Conservation (phyloP, 108 stramenopile genomes). For the Cylindrotheca fusiformis region DNA sequence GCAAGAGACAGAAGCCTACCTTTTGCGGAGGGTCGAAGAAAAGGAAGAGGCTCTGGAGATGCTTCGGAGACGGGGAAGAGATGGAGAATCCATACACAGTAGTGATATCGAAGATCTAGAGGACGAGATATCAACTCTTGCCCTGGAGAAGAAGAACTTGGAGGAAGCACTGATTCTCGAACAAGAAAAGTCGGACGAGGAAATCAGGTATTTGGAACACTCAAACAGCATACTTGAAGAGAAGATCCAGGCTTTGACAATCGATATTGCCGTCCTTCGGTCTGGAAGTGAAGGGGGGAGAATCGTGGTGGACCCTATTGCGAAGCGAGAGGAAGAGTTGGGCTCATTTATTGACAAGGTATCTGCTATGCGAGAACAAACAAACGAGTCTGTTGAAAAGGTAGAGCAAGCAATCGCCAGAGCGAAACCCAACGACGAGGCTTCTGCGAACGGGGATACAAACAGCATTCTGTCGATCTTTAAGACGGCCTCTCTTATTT, state of each 20-base stretch:
- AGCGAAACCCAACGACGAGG: slow-evolving; percentile 19
- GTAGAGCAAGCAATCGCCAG: slow-evolving; percentile 29
- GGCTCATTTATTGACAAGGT: slow-evolving; percentile 24
- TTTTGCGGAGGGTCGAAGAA: slow-evolving; percentile 8
- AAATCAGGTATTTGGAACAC: slow-evolving; percentile 11
- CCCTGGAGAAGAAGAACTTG: slow-evolving; percentile 3
- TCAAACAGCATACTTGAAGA: slow-evolving; percentile 22
- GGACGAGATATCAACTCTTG: slow-evolving; percentile 8
- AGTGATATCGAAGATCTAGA: slow-evolving; percentile 14
- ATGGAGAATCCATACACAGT: neutral
- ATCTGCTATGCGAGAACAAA: slow-evolving; percentile 31
- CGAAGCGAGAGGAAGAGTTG: neutral
- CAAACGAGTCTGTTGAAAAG: slow-evolving; percentile 23
- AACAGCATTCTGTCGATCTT: slow-evolving; percentile 34
- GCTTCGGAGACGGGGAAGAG: neutral
- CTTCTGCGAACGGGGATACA: slow-evolving; percentile 16
- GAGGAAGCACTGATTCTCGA: slow-evolving; percentile 1
- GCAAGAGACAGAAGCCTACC: slow-evolving; percentile 9
- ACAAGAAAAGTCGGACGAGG: slow-evolving; percentile 14
- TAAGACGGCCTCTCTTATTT: slow-evolving; percentile 37
- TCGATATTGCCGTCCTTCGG: slow-evolving; percentile 21
- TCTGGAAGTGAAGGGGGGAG: slow-evolving; percentile 1
- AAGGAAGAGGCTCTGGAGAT: slow-evolving; percentile 21
- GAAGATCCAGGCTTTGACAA: slow-evolving; percentile 12
- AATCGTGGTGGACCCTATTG: neutral